Base-by-base conservation (phyloP, 345 rosid species). In the Hibiscus mutabilis region DNA sequence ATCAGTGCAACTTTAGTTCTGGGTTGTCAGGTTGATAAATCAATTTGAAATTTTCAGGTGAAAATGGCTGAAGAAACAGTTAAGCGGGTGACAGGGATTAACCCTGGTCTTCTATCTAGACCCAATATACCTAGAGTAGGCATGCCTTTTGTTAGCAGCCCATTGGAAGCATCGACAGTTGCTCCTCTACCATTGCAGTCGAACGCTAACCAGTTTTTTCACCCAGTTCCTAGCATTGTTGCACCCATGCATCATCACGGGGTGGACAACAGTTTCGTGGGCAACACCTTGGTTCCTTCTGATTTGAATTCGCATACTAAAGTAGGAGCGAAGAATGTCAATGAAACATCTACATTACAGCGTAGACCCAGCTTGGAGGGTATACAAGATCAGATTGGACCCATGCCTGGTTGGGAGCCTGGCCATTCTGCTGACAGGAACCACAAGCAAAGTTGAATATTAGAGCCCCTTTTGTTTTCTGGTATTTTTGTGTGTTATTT, bases 51-150 rank as follows among this genome's bases (percentile, higher is more conserved):
- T 33, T 79, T 85, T 35, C 85, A 94, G 97, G 97, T 95, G 57
- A 92, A 92, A 85, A 91, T 95, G 99, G 99, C 96, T 15, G 99
- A 95, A 84, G 99, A 95, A 82, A 92, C 93, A 4, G 97, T 94
- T 8, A 94, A 92, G 79, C 83, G 85, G 71, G 89, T 89, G 72
- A 90, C 96, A 10, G 97, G 97, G 76, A 77, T 87, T 79, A 90
- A 89, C 75, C 99, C 97, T 1, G 63, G 27, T 22, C 79, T 85
- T 71, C 83, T 87, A 6, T 81, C 87, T 58, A 83, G 87, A 78
- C 77, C 93, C 25, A 86, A 74, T 60, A 76, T 83, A 68, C 82
- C 79, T 60, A 71, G 60, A 72, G 75, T 66, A n/a, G 81, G 79
- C 63, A 78, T 81, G 74, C 87, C 87, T 52, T 82, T 79, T 69